phyloP scores from a whole-genome alignment of 2,329 filamentous ascomycete genomes.

The Colletotrichum tamarilloi region DNA sequence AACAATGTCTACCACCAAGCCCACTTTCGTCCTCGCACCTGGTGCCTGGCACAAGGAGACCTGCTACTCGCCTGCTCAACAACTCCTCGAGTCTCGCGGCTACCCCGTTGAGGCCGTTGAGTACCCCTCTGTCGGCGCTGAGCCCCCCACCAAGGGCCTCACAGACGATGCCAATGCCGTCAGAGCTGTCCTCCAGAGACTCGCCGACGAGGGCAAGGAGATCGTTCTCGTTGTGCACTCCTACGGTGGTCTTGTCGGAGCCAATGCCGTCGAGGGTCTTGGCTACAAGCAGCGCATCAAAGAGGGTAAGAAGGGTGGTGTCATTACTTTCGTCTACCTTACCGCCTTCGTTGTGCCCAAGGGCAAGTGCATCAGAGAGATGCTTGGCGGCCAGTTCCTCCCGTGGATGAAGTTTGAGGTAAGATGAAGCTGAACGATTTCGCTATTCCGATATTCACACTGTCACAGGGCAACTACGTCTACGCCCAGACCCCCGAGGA shows the following conservation, averaged over 20 bases:
- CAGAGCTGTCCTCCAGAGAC: constrained; percentile 38
- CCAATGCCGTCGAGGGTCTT: constrained; percentile 49
- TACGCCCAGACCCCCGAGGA: constrained; percentile 17
- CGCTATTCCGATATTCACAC: constrained; percentile 14
- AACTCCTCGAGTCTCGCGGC: constrained; percentile 44
- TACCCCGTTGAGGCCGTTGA: constrained; percentile 45
- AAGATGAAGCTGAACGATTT: background rate
- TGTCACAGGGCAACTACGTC: constrained; percentile 19
- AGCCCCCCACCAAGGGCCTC: constrained; percentile 40
- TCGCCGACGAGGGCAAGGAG: constrained; percentile 49
- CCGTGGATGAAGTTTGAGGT: constrained; percentile 43
- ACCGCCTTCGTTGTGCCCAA: constrained; percentile 45
- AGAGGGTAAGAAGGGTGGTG: constrained; percentile 49
- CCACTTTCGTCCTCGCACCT: constrained; percentile 49
- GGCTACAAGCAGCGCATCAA: constrained; percentile 46
- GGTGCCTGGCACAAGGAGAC: constrained; percentile 51
- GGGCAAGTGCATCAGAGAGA: constrained; percentile 39
- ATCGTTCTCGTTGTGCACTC: constrained; percentile 56
- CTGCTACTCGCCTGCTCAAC: constrained; percentile 43
- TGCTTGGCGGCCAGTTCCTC: constrained; percentile 38
- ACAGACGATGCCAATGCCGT: constrained; percentile 47
- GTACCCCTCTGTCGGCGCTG: constrained; percentile 47
- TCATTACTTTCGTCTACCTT: constrained; percentile 50
- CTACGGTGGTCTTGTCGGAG: constrained; percentile 53
- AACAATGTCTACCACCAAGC: constrained; percentile 22